Evolutionary conservation across 768 basidiomycete species (phyloP), one percentile per base, ranked within the genome.

Genomic region (Leucocoprinus birnbaumii): DNA sequence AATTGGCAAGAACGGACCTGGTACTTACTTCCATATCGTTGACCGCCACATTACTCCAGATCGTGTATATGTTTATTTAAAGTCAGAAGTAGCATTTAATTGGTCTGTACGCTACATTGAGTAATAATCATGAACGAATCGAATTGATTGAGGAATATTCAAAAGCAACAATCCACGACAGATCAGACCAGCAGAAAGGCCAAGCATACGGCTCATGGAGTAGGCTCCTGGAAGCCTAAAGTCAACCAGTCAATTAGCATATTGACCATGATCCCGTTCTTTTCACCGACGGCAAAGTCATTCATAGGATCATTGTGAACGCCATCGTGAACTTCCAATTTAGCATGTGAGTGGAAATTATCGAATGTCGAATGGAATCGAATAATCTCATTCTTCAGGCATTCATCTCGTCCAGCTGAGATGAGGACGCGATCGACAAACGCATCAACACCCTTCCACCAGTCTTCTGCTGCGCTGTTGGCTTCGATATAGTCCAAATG

Each of bases 331-430:
- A 71, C 24, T 18, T 63, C 58, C 24, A 70, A 59, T 50, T 61
- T 55, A 31, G 57, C 55, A 6, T 58, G 22, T 1, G 57, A 47
- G 48, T 66, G 64, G 9, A 61, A 55, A 49, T 63, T 61, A 10
- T 56, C 55, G 2, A 73, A 50, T 22, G 59, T 46, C 25, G 64
- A 61, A 19, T 56, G 63, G 31, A 69, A 57, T 3, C 55, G 48
- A 14, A 69, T 60, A 47, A 71, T 67, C 37, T 68, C 68, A 45
- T 72, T 71, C 52, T 66, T 62, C 46, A 73, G 56, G 27, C 67
- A 68, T 58, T 75, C 74, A 3, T 58, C 58, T 19, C 65, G 62
- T 2, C 75, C 73, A 7, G 64, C 69, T 3, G 71, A 75, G 34
- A 77, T 63, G 21, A 74, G 59, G 4, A 76, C 59, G 21, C 71